Evolutionary conservation across 352 stramenopile species (phyloP), one percentile per base, ranked within the genome.

Genomic region (Globisporangium canariense): DNA sequence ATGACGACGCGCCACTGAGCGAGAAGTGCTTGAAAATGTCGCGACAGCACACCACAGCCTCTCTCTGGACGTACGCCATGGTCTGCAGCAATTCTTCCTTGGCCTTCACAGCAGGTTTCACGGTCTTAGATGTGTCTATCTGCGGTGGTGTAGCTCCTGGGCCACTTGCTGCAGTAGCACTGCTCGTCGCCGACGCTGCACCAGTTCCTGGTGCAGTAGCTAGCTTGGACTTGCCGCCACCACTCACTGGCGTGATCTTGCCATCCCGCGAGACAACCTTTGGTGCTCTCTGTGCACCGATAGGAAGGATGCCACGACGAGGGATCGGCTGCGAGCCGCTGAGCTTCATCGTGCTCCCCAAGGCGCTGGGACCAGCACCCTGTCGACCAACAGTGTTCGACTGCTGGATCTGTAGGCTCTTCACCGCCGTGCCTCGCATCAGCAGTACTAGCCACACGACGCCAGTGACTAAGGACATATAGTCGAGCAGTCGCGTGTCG

Each of bases 361-460:
- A 57, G 16, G 66, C 36, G 60, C 57, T 75, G 1, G 75, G 68
- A 18, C 71, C 69, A 40, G 75, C 56, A 3, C 67, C 62, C 57
- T 80, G 75, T 47, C 76, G 73, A 11, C 70, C 76, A 6, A 58
- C 50, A 6, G 69, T 60, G 66, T 84, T 91, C 3, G 78, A 85
- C 58, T 91, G 82, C 51, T 93, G 85, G 28, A 95, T 88, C 63
- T 96, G 85, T n/a, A 96, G 71, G 34, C 83, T 96, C 58, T 93
- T 93, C 22, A 96, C 87, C 13, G 85, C 81, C 30, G 87, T 73
- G 34, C 87, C 87, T 45, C 85, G 74, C 71, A 93, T 90, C 14
- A 93, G 68, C 5, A 96, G 62, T 28, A 91, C 77, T 4, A 96
- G 65, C 80, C 85, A 92, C 0, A 91, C 79, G 20, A 89, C 76